These are phyloP conservation scores for Raphanus sativus DNA, from an alignment of 345 rosid genomes.

Conservation along the genomic window DNA sequence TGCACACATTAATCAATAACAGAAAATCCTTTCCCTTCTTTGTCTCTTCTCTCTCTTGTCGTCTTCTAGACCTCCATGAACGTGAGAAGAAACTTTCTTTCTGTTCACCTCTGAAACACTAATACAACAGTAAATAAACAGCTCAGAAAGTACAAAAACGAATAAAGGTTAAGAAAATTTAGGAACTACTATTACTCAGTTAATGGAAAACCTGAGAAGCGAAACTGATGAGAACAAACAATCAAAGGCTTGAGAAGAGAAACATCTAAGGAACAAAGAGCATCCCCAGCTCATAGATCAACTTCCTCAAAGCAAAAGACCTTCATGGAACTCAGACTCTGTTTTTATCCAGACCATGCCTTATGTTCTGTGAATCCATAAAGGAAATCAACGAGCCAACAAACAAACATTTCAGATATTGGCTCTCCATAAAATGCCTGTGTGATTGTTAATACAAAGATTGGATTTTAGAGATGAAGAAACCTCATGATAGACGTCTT, in stretches of 20 bases:
- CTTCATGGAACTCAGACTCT: conserved; percentile 8
- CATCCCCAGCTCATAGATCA: conserved; percentile 12
- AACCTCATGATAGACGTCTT: conserved; percentile 27
- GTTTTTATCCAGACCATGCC: conserved; percentile 21
- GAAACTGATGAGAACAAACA: conserved; percentile 34
- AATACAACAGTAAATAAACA: background rate
- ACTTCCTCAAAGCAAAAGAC: conserved; percentile 20
- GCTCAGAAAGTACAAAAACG: background rate
- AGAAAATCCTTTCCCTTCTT: no score
- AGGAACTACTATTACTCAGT: conserved; percentile 17
- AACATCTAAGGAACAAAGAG: conserved; percentile 5
- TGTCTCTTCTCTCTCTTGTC: no score
- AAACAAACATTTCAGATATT: conserved; percentile 1
- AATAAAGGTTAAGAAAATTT: background rate
- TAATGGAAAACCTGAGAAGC: conserved; percentile 19
- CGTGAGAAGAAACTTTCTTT: no score
- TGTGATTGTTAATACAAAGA: conserved; percentile 1
- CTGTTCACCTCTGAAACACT: no score
- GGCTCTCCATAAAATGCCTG: background rate
- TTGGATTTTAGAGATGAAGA: background rate
- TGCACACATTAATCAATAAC: no score
- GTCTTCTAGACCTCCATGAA: no score
- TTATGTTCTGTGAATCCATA: conserved; percentile 3
- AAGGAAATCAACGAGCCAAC: background rate
- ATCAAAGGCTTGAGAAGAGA: conserved; percentile 18